Conservation (phyloP, 2,329 filamentous ascomycete species). For the Lithohypha guttulata region DNA sequence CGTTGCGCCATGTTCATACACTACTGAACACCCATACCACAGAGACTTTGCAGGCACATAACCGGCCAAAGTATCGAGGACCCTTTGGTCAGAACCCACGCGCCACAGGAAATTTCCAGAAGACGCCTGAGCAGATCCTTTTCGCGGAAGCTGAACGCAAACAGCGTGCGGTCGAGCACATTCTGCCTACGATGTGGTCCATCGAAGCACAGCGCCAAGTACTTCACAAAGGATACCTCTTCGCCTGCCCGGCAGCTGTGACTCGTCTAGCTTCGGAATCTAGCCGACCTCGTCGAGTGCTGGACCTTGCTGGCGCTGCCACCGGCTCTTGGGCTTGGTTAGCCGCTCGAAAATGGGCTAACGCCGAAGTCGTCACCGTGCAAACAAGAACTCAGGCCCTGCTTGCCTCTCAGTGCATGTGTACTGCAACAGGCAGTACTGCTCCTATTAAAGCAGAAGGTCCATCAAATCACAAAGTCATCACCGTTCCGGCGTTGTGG, state of each 20-base stretch:
- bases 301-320: constrained; percentile 77
- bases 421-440: background rate
- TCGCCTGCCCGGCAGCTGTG: constrained; percentile 43
- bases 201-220: constrained; percentile 51
- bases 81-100: constrained; percentile 61
- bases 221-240: constrained; percentile 47
- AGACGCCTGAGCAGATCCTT: constrained; percentile 26
- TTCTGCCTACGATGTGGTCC: constrained; percentile 50
- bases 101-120: constrained; percentile 43
- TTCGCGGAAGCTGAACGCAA: constrained; percentile 56
- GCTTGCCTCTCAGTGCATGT: constrained; percentile 42
- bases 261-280: constrained; percentile 11
- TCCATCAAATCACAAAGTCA: constrained; percentile 75
- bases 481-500: constrained; percentile 66
- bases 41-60: constrained; percentile 53
- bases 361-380: constrained; percentile 78
- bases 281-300: constrained; percentile 44
- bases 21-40: constrained; percentile 40
- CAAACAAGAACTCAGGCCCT: constrained; percentile 63
- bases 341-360: constrained; percentile 73
- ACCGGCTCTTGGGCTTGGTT: constrained; percentile 95
- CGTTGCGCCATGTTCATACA: constrained; percentile 63
- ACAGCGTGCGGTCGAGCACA: constrained; percentile 64
- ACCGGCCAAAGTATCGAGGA: constrained; percentile 61
- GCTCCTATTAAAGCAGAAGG: constrained; percentile 51